Base-by-base conservation (phyloP, 2,329 filamentous ascomycete species). In the Fusarium pseudocircinatum region DNA sequence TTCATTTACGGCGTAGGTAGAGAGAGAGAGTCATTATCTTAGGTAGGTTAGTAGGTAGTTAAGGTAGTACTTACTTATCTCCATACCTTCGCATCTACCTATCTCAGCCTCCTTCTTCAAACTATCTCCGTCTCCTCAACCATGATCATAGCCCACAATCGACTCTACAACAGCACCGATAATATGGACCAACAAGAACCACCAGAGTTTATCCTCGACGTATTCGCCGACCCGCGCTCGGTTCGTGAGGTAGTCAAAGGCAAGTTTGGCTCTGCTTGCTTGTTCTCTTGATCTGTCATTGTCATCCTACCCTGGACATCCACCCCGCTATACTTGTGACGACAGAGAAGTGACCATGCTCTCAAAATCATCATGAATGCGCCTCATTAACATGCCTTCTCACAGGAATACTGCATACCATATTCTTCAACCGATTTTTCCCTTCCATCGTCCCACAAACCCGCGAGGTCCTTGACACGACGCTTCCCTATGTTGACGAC, bases 361-460 rank as follows among this genome's bases (percentile, higher is more conserved):
- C 26, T 37, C 42, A 16, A 28, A 42, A 34, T 43, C 53, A 37
- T 43, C 37, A 57, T 34, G 49, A 37, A 46, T 50, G 24, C 56
- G 42, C 57, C 46, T 47, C 15, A 30, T 40, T 70, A 42, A 70
- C 46, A 22, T 8, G 11, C 11, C 22, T 49, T 20, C 8, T 32
- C 6, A 28, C 59, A 97, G 96, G 93, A 73, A 93, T 98, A 81
- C 89, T 98, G 56, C 95, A 98, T 83, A 97, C 95, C 57, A 98
- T 98, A 82, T 99, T 98, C 90, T 98, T 98, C 88, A 95, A 98
- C 85, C 93, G 96, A 79, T 97, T 96, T 89, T 98, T 98, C 87
- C 94, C 94, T 64, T 92, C 94, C 66, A 89, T 98, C 77, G 87
- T 90, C 46, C 96, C 96, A 11, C 89, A 90, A 72, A 95, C 94